These are phyloP conservation scores for Ustilago shanxiensis DNA, from an alignment of 1,284 basidiomycete species.

Conservation along the genomic window DNA sequence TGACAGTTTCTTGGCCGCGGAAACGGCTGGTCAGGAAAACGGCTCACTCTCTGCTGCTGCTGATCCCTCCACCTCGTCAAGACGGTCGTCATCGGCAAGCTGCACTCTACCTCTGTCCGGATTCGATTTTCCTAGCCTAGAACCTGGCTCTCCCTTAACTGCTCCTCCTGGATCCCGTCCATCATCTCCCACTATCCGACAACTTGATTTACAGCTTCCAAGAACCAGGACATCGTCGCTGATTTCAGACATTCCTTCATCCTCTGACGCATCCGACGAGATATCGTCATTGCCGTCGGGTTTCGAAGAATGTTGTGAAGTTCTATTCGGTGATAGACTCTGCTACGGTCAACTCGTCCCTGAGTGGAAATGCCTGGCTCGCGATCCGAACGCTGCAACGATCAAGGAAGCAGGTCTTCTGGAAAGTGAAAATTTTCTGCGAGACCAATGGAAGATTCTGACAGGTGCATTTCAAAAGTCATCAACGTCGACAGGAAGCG, in stretches of 20 bases:
- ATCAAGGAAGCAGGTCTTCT: conserved; percentile 1
- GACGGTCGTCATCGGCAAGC: not conserved
- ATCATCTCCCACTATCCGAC: not conserved
- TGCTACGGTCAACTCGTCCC: not conserved
- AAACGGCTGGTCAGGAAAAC: too few species aligned
- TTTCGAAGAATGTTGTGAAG: not conserved
- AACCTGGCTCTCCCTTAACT: not conserved
- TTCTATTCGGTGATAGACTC: not conserved
- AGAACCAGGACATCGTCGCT: not conserved
- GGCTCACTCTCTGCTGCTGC: not conserved
- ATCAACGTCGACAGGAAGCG: not conserved
- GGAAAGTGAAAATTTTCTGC: not conserved
- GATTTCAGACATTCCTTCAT: not conserved
- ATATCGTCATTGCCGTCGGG: not conserved
- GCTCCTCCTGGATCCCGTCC: not conserved
- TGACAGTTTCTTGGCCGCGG: too few species aligned
- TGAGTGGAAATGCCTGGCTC: not conserved
- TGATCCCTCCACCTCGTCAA: not conserved
- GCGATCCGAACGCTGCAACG: not conserved
- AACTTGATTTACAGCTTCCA: not conserved
- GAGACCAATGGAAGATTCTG: not conserved
- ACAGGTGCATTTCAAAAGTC: too few species aligned
- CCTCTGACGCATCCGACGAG: not conserved
- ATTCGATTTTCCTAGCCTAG: not conserved
- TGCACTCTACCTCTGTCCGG: not conserved